Evolutionary conservation across 306 rosid genomes (phyloP), one percentile per base, ranked within the genome.

Genomic region (Clitoria ternatea): DNA sequence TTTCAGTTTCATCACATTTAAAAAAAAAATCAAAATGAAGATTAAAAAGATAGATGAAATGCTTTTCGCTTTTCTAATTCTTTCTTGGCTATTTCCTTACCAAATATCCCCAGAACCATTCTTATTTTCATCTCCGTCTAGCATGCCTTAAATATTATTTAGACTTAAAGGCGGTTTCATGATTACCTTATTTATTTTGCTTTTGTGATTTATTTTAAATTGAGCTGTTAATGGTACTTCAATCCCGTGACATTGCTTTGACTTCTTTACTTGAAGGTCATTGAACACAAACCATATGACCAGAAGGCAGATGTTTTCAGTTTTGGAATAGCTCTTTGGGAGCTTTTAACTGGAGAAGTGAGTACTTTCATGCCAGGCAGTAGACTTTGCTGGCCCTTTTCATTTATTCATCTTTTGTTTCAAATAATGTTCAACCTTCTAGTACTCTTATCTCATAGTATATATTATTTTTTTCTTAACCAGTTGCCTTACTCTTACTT

Each of bases 271-370:
- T 62, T 82, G 86, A 79, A 95, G 99, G 96, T 95, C 80, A 95
- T 95, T 79, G 99, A 91, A 82, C 99, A 95, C 83, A 95, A 87
- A 83, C 97, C 97, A 53, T 95, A 95, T 76, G 96, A 87, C 77
- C 96, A 91, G 73, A 95, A 87, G 87, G 99, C 97, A 37, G 99
- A 95, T 66, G 83, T 95, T 73, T 95, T 95, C 85, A 95, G 99
- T 77, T 95, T 95, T 79, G 97, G 96, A 77, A 86, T 95, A 70
- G 82, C 91, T 9, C 82, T 95, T 48, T 95, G 99, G 99, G 97
- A 95, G 84, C 99, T 95, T 87, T 80, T 95, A 74, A 89, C 97
- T 0, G 97, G 97, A 82, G 87, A 95, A 80, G 99, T 89, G 84
- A 84, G 95, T 80, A 23, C 14, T 69, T 74, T 78, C 40, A 35